Base-by-base conservation (phyloP, 75 land plant genomes). In the Picea glauca region DNA sequence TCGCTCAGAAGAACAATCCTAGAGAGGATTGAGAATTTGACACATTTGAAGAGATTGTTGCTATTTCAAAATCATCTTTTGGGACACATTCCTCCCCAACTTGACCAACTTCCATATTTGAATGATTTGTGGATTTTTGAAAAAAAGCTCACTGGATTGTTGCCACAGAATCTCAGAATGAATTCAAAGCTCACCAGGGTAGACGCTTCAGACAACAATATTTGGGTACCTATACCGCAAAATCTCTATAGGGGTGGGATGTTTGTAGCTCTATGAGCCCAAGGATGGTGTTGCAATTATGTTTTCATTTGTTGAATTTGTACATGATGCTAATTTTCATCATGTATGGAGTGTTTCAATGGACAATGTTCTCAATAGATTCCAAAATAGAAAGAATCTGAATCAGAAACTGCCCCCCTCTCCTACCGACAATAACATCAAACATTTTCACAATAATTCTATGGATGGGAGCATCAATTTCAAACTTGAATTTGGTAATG, bases 321-420 rank as follows among this genome's bases (percentile, higher is more conserved):
- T 26, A 26, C 26, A 26, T 26, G 26, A 26, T 26, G 26, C 0
- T 26, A 26, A 0, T 26, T 26, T 0, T 2, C 78, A 87, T 58
- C 96, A 93, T 58, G 77, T 80, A 17, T 83, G 96, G 62, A 91
- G 93, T 78, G 75, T 91, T 14, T 93, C 96, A 6, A 88, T 93
- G 89, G 96, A 93, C 82, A 92, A 90, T 54, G 86, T 89, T 31
- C 84, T 93, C 83, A 85, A 82, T 9, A 85, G 75, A 46, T 38
- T 91, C 72, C 59, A 68, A 32, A 70, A 83, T 23, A 84, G 86
- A 56, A 82, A 77, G 13, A 56, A 50, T 64, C 88, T 81, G 56
- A 81, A 79, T 7, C 79, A 83, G 1, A 84, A 86, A 72, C 13
- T 81, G 76, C 0, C 81, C 78, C 87, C 86, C 33, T 79, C 91